These are phyloP conservation scores for Yarrowia sp. DNA, from an alignment of 805 yeast species.

Conservation along the genomic window DNA sequence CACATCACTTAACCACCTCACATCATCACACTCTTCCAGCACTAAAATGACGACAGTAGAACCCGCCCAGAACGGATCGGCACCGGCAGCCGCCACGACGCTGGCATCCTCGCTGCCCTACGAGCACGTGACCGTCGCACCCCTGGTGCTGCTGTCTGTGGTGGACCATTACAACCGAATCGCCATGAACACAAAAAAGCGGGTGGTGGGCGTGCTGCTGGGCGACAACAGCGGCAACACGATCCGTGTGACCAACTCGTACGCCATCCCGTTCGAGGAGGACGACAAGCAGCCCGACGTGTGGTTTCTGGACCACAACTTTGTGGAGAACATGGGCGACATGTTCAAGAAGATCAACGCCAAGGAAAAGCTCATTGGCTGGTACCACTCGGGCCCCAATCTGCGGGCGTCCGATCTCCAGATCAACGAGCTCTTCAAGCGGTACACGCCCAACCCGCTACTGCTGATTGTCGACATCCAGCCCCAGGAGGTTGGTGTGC, in stretches of 20 bases:
- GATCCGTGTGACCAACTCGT: constrained; percentile 85
- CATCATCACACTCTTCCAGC: neutral
- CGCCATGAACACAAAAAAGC: constrained; percentile 71
- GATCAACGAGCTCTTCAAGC: constrained; percentile 88
- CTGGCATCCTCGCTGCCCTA: constrained; percentile 20
- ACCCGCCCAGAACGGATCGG: constrained; percentile 5
- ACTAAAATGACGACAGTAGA: constrained; percentile 3
- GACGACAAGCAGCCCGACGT: constrained; percentile 90
- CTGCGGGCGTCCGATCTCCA: constrained; percentile 85
- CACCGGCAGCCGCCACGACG: constrained; percentile 23
- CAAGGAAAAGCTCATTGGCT: constrained; percentile 93
- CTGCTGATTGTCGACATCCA: constrained; percentile 90
- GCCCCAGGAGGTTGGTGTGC: constrained; percentile 84
- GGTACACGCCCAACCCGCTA: constrained; percentile 80
- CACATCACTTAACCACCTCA: constrained; percentile 14
- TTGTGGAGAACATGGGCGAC: constrained; percentile 93
- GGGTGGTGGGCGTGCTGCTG: constrained; percentile 92
- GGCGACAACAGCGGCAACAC: constrained; percentile 70
- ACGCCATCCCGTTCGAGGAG: constrained; percentile 98
- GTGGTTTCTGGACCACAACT: constrained; percentile 97
- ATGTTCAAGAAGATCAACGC: constrained; percentile 99
- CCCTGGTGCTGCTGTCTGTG: constrained; percentile 89
- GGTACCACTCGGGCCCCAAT: constrained; percentile 99
- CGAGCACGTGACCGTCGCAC: constrained; percentile 83
- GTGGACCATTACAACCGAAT: constrained; percentile 95